A percentile compares a stretch with the other conserved stretches of the same genome.
Conservation (phyloP, 805 yeast genomes). For the Metschnikowia amazonensis region DNA sequence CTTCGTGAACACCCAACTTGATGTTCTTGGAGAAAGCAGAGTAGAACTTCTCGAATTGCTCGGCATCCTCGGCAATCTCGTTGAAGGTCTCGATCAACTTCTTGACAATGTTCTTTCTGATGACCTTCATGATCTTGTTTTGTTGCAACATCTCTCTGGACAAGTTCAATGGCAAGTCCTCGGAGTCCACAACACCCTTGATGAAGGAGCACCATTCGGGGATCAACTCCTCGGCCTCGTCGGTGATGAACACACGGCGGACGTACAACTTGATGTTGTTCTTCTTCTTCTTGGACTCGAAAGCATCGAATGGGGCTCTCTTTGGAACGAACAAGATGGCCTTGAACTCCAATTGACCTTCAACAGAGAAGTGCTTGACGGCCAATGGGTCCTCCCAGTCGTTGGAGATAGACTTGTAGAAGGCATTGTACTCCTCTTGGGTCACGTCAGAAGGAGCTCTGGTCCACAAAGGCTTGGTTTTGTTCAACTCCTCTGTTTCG, state of each 20-base stretch:
- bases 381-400: constrained; percentile 99
- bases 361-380: constrained; percentile 98
- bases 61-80: constrained; percentile 98
- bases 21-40: constrained; percentile 96
- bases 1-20: constrained; percentile 99
- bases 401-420: constrained; percentile 98
- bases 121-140: constrained; percentile 98
- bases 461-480: constrained; percentile 99
- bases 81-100: constrained; percentile 97
- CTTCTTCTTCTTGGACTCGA: constrained; percentile 99
- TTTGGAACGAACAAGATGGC: constrained; percentile 96
- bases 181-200: constrained; percentile 99
- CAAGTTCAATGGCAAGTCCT: constrained; percentile 98
- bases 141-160: constrained; percentile 99
- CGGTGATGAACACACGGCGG: constrained; percentile 99
- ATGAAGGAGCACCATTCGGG: constrained; percentile 99
- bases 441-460: constrained; percentile 97
- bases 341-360: constrained; percentile 99
- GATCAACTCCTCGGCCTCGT: constrained; percentile 97
- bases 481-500: constrained; percentile 97
- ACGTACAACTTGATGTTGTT: constrained; percentile 97
- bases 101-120: constrained; percentile 98
- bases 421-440: constrained; percentile 97
- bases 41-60: constrained; percentile 98
- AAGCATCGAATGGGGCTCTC: constrained; percentile 98